A percentile compares a stretch with the other conserved stretches of the same genome.
Conservation (phyloP, 345 rosid genomes). For the Gossypium thurberi region DNA sequence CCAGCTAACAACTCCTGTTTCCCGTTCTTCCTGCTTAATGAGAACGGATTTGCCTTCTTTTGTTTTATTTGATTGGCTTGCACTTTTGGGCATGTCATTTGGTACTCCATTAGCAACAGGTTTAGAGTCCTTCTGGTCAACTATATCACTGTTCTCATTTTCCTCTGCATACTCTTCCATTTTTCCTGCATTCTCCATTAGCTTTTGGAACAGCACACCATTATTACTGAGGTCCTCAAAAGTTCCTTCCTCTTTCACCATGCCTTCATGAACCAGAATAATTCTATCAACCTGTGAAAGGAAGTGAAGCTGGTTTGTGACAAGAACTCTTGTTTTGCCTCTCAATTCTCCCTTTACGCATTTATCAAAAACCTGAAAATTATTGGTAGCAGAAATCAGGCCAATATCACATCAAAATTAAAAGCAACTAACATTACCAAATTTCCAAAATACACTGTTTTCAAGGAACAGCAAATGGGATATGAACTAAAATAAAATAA, state of each 20-base stretch:
- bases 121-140: constrained; percentile 39
- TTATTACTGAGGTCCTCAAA: constrained; percentile 71
- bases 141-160: constrained; percentile 41
- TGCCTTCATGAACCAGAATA: constrained; percentile 85
- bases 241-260: constrained; percentile 90
- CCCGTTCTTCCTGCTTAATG: constrained; percentile 94
- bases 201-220: constrained; percentile 72
- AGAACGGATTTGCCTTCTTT: constrained; percentile 83
- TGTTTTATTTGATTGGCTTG: constrained; percentile 29
- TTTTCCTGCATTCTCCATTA: constrained; percentile 99
- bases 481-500: background rate
- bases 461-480: background rate
- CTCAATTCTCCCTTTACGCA: constrained; percentile 80
- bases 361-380: constrained; percentile 81
- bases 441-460: background rate
- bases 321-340: constrained; percentile 90
- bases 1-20: constrained; percentile 87
- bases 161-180: constrained; percentile 91
- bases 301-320: constrained; percentile 97
- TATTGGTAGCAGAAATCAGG: constrained; percentile 7
- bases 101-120: constrained; percentile 52
- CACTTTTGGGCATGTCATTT: constrained; percentile 36
- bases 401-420: background rate
- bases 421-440: constrained; percentile 7
- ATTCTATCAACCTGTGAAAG: constrained; percentile 95